These are phyloP conservation scores for Platanthera guangdongensis DNA, from an alignment of 106 monocot genomes.

Conservation along the genomic window DNA sequence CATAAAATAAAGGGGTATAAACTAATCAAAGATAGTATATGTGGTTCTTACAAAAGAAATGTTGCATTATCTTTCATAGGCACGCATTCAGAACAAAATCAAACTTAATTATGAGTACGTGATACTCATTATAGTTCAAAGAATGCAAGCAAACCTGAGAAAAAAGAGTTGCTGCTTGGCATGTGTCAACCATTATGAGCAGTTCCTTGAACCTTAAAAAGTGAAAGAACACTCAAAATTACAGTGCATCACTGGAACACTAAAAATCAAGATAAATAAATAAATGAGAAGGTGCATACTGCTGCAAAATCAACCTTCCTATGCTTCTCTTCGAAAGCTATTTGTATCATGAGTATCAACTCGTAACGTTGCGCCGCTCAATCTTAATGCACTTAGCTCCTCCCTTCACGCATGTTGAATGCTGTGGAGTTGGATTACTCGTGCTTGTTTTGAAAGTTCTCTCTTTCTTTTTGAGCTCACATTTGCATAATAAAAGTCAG, in stretches of 20 bases:
- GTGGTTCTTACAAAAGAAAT: too few relatives aligned
- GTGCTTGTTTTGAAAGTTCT: too few relatives aligned
- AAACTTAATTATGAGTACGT: too few relatives aligned
- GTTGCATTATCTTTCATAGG: too few relatives aligned
- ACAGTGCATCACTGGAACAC: background rate
- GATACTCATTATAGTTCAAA: background rate
- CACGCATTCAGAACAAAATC: too few relatives aligned
- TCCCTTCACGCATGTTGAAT: too few relatives aligned
- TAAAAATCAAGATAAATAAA: background rate
- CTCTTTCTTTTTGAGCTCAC: too few relatives aligned
- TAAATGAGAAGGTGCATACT: background rate
- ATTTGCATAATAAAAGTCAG: too few relatives aligned
- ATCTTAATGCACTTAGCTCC: too few relatives aligned
- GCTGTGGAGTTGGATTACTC: too few relatives aligned
- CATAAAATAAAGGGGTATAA: background rate
- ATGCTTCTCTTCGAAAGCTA: constrained; percentile 53
- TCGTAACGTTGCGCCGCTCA: too few relatives aligned
- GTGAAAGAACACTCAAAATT: background rate
- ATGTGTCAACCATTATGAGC: constrained; percentile 97
- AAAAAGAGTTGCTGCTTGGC: constrained; percentile 96
- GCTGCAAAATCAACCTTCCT: constrained; percentile 30
- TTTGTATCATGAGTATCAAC: too few relatives aligned
- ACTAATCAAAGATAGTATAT: background rate
- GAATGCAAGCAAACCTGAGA: constrained; percentile 60
- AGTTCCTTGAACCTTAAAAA: constrained; percentile 89